Evolutionary conservation across 305 asterid genomes (phyloP).

Genomic region (Rubia peregrina): DNA sequence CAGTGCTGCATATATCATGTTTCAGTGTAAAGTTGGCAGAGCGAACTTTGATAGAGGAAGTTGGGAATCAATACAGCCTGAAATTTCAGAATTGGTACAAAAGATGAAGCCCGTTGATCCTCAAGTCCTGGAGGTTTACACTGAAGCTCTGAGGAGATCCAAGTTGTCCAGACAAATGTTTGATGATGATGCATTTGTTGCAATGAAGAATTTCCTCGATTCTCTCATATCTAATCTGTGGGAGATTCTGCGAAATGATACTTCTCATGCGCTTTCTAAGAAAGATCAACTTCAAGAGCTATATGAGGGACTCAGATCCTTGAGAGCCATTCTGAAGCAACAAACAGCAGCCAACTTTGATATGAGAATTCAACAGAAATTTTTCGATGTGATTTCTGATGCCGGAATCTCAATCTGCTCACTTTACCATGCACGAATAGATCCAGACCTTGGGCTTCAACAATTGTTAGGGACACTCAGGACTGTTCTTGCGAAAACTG

Average conservation of each 20-base stretch:
- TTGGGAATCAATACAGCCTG: too few species aligned
- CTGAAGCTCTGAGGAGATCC: too few species aligned
- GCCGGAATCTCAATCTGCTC: not conserved
- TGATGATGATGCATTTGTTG: not conserved
- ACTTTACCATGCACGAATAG: not conserved
- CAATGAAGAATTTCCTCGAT: not conserved
- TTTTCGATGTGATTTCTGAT: not conserved
- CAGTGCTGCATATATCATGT: too few species aligned
- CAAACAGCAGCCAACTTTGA: not conserved
- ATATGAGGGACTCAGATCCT: not conserved
- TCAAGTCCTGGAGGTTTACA: too few species aligned
- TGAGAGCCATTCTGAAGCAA: not conserved
- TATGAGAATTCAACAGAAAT: not conserved
- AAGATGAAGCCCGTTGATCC: too few species aligned
- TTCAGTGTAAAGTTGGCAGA: too few species aligned
- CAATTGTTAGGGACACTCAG: too few species aligned
- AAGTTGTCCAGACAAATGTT: not conserved
- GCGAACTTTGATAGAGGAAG: too few species aligned
- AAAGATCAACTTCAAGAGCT: not conserved
- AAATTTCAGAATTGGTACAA: too few species aligned
- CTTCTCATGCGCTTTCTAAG: not conserved
- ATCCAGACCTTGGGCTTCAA: too few species aligned
- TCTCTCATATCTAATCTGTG: not conserved
- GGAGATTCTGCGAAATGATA: not conserved
- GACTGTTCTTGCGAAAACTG: too few species aligned